Conservation (phyloP, 1,284 basidiomycete species). For the Hemileia vastatrix region DNA sequence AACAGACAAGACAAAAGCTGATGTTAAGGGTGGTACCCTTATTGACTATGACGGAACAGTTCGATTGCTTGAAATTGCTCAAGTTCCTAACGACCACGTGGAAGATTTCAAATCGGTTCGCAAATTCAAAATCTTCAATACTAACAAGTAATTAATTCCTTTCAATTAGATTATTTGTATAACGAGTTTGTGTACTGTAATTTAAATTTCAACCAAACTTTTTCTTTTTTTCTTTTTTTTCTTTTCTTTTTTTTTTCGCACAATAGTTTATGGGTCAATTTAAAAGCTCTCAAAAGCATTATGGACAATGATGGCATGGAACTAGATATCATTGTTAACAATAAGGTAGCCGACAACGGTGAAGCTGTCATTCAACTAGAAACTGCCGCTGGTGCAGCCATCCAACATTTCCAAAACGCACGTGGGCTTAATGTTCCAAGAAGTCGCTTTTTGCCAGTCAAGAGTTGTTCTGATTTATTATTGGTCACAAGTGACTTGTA, state of each 20-base stretch:
- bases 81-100: conserved; percentile 93
- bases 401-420: conserved; percentile 90
- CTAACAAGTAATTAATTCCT: conserved; percentile 20
- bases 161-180: background rate
- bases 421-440: conserved; percentile 98
- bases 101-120: conserved; percentile 92
- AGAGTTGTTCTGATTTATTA: conserved; percentile 58
- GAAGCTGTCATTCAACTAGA: conserved; percentile 83
- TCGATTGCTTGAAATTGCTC: conserved; percentile 93
- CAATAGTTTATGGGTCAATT: conserved; percentile 96
- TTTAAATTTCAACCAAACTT: background rate
- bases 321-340: conserved; percentile 88
- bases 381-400: conserved; percentile 93
- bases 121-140: conserved; percentile 60
- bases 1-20: conserved; percentile 99
- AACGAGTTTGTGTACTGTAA: background rate
- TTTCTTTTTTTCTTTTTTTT: conserved; percentile 5
- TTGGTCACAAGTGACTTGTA: conserved; percentile 97
- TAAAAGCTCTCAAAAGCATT: conserved; percentile 78
- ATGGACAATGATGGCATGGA: conserved; percentile 75
- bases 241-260: conserved; percentile 48
- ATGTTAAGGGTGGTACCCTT: conserved; percentile 98
- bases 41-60: conserved; percentile 74
- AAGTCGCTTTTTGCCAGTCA: conserved; percentile 89
- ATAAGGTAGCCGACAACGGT: conserved; percentile 74